Conservation (phyloP, 441 rosid species). For the Omphalea diandra region DNA sequence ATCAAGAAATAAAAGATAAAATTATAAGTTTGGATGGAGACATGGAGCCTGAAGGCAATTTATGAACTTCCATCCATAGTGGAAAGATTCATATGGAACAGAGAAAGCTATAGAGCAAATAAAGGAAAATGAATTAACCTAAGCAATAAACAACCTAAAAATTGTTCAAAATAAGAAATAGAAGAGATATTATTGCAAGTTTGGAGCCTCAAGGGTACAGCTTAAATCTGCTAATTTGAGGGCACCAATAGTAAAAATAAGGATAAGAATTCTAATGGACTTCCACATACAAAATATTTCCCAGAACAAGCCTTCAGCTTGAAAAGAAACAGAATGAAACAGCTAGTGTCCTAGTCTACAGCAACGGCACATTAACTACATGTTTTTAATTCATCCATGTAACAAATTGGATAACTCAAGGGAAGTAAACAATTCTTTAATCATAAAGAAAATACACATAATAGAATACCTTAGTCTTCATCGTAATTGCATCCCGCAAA, state of each 20-base stretch:
- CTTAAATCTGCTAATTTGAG: not conserved
- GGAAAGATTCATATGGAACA: constrained; percentile 65
- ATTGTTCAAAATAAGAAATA: not conserved
- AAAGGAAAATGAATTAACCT: constrained; percentile 1
- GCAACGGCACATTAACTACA: not conserved
- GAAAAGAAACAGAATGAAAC: not conserved
- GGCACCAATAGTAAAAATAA: not conserved
- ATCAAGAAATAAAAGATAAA: not conserved
- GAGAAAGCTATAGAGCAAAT: not conserved
- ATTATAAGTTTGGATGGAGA: not conserved
- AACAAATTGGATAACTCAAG: not conserved
- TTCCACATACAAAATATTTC: not conserved
- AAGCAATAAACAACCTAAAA: not conserved
- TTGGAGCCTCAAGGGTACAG: not conserved
- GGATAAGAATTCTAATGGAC: not conserved
- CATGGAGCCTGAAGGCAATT: constrained; percentile 94
- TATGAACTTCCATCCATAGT: constrained; percentile 92
- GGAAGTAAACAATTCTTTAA: not conserved
- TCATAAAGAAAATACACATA: not conserved
- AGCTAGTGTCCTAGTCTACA: not conserved
- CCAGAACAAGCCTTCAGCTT: not conserved
- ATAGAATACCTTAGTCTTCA: constrained; percentile 76
- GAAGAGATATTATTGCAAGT: not conserved
- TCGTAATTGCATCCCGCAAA: constrained; percentile 76
- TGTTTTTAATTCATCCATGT: not conserved